Evolutionary conservation across 2,329 filamentous ascomycete species (phyloP).

Genomic region (Pseudocercospora vitis): DNA sequence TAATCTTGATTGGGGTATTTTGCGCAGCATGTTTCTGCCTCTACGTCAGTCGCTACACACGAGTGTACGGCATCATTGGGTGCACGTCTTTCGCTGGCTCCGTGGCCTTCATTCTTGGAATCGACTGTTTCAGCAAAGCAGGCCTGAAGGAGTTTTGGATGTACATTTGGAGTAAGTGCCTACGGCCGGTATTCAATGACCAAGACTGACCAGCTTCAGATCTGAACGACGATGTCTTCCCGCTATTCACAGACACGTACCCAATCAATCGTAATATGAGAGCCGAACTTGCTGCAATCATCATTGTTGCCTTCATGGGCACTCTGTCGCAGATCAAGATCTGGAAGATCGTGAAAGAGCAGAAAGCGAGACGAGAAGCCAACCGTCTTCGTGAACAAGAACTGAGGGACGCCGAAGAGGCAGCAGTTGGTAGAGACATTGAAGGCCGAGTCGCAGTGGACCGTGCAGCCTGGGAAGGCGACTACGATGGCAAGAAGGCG

Average conservation of each 20-base stretch:
- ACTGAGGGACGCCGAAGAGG: constrained; percentile 65
- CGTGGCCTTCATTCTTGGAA: constrained; percentile 74
- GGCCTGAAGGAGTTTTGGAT: constrained; percentile 96
- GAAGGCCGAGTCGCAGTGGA: constrained; percentile 64
- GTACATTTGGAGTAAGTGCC: constrained; percentile 72
- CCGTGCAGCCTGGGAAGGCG: constrained; percentile 70
- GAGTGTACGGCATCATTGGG: constrained; percentile 73
- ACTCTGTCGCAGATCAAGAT: constrained; percentile 81
- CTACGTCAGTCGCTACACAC: constrained; percentile 76
- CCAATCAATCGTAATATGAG: constrained; percentile 82
- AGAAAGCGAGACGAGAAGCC: constrained; percentile 48
- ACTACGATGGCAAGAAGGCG: constrained; percentile 58
- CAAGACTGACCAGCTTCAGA: constrained; percentile 41
- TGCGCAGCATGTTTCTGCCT: constrained; percentile 67
- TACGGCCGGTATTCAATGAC: constrained; percentile 1
- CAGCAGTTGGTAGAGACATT: constrained; percentile 63
- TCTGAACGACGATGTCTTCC: constrained; percentile 78
- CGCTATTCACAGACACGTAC: constrained; percentile 72
- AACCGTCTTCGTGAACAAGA: constrained; percentile 55
- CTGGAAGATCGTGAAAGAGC: constrained; percentile 72
- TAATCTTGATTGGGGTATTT: constrained; percentile 74
- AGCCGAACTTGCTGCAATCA: constrained; percentile 76
- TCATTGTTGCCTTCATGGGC: constrained; percentile 73
- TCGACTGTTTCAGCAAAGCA: constrained; percentile 87
- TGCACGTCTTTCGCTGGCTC: constrained; percentile 79